Evolutionary conservation across 2,329 filamentous ascomycete genomes (phyloP), one percentile per base, ranked within the genome.

Genomic region (Colletotrichum eleusines): DNA sequence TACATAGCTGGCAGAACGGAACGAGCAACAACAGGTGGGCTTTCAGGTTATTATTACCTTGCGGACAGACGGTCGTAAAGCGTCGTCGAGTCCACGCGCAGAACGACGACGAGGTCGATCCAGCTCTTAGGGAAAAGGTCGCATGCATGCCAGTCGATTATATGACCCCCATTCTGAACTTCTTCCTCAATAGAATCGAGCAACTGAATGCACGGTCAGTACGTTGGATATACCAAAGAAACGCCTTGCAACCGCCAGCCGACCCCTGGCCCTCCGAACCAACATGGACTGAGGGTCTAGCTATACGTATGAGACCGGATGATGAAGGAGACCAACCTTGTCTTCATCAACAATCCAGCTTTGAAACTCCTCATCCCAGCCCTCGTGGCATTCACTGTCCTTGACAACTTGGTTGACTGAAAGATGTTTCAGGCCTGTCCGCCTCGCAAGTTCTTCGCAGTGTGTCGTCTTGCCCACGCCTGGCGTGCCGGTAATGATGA

Each of bases 101-200:
- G 81, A 66, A 99, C 96, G 6, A 98, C 92, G 0, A 99, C 95
- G 2, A 99, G 88, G 80, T 99, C 96, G 78, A 99, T 92, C 94
- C 95, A 97, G 77, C 92, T 92, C 79, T 92, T 91, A 2, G 96
- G 96, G 78, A 98, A 98, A 28, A 98, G 83, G 77, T 98, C 96
- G 83, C 95, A 98, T 2, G 95, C 95, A 82, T 99, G 96, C 95
- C 96, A 99, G 83, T 99, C 96, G 77, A 99, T 92, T 75, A 99
- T 90, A 80, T 90, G 93, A 26, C 96, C 96, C 68, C 95, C 95
- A 26, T 88, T 83, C 73, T 91, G 88, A 48, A 93, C 87, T 72
- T 96, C 91, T 67, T 93, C 88, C 82, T 98, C 96, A 68, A 99
- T 92, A 58, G 92, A 89, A 79, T 99, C 96, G 28, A 99, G 87